Evolutionary conservation across 352 stramenopile genomes (phyloP).

Genomic region (Phytophthora tubulina): DNA sequence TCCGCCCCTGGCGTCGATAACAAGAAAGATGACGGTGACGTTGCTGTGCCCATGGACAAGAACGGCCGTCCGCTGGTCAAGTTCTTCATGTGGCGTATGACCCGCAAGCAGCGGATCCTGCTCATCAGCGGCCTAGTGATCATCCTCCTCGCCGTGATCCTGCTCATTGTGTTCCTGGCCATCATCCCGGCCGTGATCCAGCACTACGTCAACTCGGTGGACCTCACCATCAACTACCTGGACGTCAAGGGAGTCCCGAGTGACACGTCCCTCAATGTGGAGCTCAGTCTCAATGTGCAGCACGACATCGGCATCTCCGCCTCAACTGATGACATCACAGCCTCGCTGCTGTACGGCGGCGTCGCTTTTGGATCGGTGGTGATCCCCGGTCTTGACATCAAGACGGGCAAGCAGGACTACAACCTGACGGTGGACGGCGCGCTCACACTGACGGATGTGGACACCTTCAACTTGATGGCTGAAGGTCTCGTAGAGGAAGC

Average conservation of each 20-base stretch:
- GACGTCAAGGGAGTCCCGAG: constrained; percentile 60
- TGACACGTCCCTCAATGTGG: constrained; percentile 50
- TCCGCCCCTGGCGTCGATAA: constrained; percentile 35
- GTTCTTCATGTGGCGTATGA: constrained; percentile 68
- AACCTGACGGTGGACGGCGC: constrained; percentile 58
- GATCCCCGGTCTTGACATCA: constrained; percentile 63
- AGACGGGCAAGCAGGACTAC: constrained; percentile 56
- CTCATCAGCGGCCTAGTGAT: constrained; percentile 55
- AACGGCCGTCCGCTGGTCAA: constrained; percentile 40
- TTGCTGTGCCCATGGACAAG: constrained; percentile 27
- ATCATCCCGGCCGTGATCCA: constrained; percentile 71
- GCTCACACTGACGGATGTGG: constrained; percentile 49
- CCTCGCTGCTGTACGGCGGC: constrained; percentile 53
- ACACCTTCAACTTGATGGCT: constrained; percentile 58
- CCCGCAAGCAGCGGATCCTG: constrained; percentile 59
- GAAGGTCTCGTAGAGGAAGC: constrained; percentile 46
- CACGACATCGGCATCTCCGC: constrained; percentile 55
- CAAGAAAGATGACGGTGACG: constrained; percentile 49
- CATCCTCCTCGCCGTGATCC: constrained; percentile 49
- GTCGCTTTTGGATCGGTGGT: constrained; percentile 56
- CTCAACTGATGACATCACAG: constrained; percentile 62
- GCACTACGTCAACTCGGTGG: constrained; percentile 63
- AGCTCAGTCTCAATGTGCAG: constrained; percentile 65
- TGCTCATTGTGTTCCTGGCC: constrained; percentile 75
- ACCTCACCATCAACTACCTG: constrained; percentile 71